phyloP scores from a whole-genome alignment of 2,329 filamentous ascomycete genomes.

The Mycosphaerelloides madeirae region DNA sequence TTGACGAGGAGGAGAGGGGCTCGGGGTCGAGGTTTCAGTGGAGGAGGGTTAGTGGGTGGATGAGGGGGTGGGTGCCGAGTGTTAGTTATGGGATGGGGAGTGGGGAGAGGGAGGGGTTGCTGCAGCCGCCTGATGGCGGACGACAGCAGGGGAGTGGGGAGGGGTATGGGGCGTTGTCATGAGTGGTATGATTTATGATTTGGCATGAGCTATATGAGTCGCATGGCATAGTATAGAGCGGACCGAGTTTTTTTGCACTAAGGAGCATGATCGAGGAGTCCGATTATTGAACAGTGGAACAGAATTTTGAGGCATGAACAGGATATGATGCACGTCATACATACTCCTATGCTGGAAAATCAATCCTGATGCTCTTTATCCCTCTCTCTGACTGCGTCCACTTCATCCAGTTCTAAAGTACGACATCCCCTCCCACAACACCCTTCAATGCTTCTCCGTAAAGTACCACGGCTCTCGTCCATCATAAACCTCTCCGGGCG shows the following conservation, averaged over 20 bases:
- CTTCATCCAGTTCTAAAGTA: no score
- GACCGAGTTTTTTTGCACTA: no score
- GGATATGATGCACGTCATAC: no score
- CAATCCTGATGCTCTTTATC: no score
- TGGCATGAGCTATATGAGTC: neutral
- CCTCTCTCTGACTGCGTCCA: no score
- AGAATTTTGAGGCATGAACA: no score
- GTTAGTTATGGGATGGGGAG: conserved; percentile 35
- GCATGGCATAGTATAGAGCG: no score
- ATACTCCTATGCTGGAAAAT: no score
- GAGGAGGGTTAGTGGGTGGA: conserved; percentile 58
- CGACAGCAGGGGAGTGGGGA: conserved; percentile 14
- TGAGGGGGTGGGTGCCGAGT: conserved; percentile 61
- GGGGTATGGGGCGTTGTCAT: conserved; percentile 20
- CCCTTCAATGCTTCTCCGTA: conserved; percentile 21
- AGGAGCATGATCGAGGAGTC: neutral
- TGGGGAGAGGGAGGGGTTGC: conserved; percentile 19
- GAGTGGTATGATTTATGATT: conserved; percentile 1
- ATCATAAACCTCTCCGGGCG: conserved; percentile 53
- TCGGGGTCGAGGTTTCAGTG: conserved; percentile 18
- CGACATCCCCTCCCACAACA: no score
- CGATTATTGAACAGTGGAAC: no score
- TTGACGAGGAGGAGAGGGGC: conserved; percentile 42
- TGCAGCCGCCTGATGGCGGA: neutral
- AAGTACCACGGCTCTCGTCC: conserved; percentile 45